These are phyloP conservation scores for Papiliotrema nemorosa DNA, from an alignment of 1,284 basidiomycete species.

Conservation along the genomic window DNA sequence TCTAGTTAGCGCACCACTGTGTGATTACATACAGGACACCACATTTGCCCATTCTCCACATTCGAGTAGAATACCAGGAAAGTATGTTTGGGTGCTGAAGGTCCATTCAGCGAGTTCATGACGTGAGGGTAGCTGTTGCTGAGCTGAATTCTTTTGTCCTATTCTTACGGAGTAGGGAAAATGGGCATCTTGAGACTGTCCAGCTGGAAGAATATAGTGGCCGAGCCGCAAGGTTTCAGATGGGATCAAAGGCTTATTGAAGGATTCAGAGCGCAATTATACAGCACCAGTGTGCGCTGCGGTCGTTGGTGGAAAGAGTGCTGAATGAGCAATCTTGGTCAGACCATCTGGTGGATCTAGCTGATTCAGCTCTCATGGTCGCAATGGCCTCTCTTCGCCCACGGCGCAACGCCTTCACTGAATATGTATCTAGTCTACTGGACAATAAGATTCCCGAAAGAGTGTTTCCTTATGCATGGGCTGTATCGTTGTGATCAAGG, in stretches of 20 bases:
- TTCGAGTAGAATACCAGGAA: slow-evolving; percentile 50
- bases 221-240: not conserved
- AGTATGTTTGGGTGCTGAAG: slow-evolving; percentile 35
- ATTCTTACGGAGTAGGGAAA: slow-evolving; percentile 14
- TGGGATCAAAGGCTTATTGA: not conserved
- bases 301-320: too few species aligned
- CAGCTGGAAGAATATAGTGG: not conserved
- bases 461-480: too few species aligned
- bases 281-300: too few species aligned
- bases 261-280: not conserved
- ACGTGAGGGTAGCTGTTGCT: slow-evolving; percentile 39
- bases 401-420: too few species aligned
- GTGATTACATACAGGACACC: slow-evolving; percentile 46
- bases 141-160: not conserved
- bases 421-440: too few species aligned
- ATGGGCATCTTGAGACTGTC: slow-evolving; percentile 9
- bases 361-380: too few species aligned
- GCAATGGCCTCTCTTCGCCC: too few species aligned
- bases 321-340: too few species aligned
- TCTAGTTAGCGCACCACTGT: slow-evolving; percentile 49
- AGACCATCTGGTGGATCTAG: too few species aligned
- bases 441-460: too few species aligned
- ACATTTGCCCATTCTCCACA: slow-evolving; percentile 48
- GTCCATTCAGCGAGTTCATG: slow-evolving; percentile 38
- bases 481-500: too few species aligned